These are phyloP conservation scores for Chaetothyriales sp. DNA, from an alignment of 2,329 filamentous ascomycete genomes.

Conservation along the genomic window DNA sequence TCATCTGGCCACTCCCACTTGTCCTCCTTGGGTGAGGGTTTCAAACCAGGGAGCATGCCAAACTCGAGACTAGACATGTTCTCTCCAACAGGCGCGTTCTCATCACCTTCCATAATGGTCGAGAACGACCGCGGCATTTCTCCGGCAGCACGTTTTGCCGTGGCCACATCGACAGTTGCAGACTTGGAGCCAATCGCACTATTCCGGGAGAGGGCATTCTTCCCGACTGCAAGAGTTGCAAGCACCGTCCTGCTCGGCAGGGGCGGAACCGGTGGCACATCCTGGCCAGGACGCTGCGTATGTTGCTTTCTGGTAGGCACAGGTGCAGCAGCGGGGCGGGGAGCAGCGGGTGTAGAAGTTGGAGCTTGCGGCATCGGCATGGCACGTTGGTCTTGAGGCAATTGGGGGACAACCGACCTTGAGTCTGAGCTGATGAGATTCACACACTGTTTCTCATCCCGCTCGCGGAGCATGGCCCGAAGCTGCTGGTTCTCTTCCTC, in stretches of 20 bases:
- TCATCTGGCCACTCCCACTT: constrained; percentile 19
- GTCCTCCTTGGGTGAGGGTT: constrained; percentile 2
- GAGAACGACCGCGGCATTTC: constrained; percentile 12
- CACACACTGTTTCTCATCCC: neutral
- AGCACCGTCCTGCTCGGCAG: neutral
- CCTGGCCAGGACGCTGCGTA: neutral
- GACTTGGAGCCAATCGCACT: neutral
- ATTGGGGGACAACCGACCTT: neutral
- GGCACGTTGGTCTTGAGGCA: neutral
- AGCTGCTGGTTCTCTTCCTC: constrained; percentile 19
- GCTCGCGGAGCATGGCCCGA: constrained; percentile 13
- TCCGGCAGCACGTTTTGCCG: neutral
- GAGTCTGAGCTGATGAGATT: neutral
- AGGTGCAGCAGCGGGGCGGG: neutral
- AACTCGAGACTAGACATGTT: neutral
- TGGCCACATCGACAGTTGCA: neutral
- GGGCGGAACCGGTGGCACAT: neutral
- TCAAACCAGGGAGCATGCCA: neutral
- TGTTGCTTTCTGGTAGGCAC: neutral
- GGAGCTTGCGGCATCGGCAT: neutral
- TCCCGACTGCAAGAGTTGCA: neutral
- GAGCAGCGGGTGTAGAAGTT: neutral
- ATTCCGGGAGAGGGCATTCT: neutral
- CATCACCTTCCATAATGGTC: constrained; percentile 15
- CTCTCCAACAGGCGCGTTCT: constrained; percentile 5